phyloP scores from a whole-genome alignment of 495 filamentous ascomycete species.

The Talaromyces borbonicus region DNA sequence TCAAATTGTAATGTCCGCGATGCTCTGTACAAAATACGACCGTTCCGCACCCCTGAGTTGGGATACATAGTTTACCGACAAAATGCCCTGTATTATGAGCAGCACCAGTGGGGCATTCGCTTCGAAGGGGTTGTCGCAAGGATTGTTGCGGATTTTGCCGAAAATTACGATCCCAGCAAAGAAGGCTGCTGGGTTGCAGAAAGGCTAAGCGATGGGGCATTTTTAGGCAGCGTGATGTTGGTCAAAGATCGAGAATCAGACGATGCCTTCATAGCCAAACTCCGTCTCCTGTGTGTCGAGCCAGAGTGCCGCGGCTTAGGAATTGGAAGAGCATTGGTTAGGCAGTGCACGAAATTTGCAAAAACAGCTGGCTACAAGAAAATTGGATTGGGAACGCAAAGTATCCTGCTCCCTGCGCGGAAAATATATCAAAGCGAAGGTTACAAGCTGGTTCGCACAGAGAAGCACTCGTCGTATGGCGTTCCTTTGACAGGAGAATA shows the following conservation, averaged over 20 bases:
- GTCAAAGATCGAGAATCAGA: slow-evolving; percentile 14
- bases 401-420: slow-evolving; percentile 15
- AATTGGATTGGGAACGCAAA: slow-evolving; percentile 21
- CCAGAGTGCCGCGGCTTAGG: slow-evolving; percentile 20
- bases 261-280: slow-evolving; percentile 13
- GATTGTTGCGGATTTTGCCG: slow-evolving; percentile 18
- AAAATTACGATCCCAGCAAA: slow-evolving; percentile 12
- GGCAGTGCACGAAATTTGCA: slow-evolving; percentile 18
- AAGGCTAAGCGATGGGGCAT: slow-evolving; percentile 9
- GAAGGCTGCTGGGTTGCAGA: slow-evolving; percentile 27
- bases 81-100: slow-evolving; percentile 16
- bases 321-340: slow-evolving; percentile 15
- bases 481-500: slow-evolving; percentile 14
- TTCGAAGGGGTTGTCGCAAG: slow-evolving; percentile 18
- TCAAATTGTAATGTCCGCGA: too few relatives aligned
- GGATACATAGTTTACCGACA: slow-evolving; percentile 20
- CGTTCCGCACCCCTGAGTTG: slow-evolving; percentile 19
- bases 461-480: slow-evolving; percentile 18
- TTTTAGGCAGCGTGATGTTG: slow-evolving; percentile 21
- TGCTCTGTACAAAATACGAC: slow-evolving; percentile 6
- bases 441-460: slow-evolving; percentile 14
- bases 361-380: slow-evolving; percentile 17
- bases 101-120: slow-evolving; percentile 16
- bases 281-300: slow-evolving; percentile 20
- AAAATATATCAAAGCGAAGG: slow-evolving; percentile 20